phyloP scores from a whole-genome alignment of 805 yeast genomes.

The Allodekkera sacchari region DNA sequence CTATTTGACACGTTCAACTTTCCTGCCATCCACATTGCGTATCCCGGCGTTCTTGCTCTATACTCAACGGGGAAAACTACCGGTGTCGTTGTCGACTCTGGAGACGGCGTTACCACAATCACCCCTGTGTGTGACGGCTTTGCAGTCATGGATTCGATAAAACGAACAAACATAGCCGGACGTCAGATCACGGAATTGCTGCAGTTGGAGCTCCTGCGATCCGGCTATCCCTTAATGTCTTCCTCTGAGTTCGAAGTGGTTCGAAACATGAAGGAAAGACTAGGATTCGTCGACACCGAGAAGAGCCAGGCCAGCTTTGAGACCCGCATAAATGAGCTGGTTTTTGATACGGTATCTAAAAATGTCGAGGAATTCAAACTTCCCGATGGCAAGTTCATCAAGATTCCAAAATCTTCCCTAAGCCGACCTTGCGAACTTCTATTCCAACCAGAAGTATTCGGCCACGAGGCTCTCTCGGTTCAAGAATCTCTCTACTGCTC shows the following conservation, averaged over 20 bases:
- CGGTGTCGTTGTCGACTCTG: conserved; percentile 84
- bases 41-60: conserved; percentile 74
- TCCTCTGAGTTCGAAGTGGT: conserved; percentile 82
- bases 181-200: conserved; percentile 74
- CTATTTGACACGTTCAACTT: conserved; percentile 65
- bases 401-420: conserved; percentile 12
- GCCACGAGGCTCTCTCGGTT: conserved; percentile 65
- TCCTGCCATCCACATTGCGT: conserved; percentile 65
- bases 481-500: conserved; percentile 59
- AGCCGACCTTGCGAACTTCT: conserved; percentile 53
- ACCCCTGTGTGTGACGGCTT: conserved; percentile 92
- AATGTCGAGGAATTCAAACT: conserved; percentile 42
- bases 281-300: conserved; percentile 57
- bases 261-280: conserved; percentile 65
- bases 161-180: conserved; percentile 78
- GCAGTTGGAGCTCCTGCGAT: conserved; percentile 55
- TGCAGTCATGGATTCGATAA: conserved; percentile 61
- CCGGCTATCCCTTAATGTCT: conserved; percentile 55
- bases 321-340: conserved; percentile 3
- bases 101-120: conserved; percentile 84
- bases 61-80: conserved; percentile 89
- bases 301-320: background rate
- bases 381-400: conserved; percentile 76
- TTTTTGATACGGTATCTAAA: conserved; percentile 13
- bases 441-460: conserved; percentile 71